Percentiles rank a stretch among this genome's conserved stretches.
These are phyloP conservation scores for Monascus purpureus DNA, from an alignment of 495 filamentous ascomycete genomes.

Conservation along the genomic window DNA sequence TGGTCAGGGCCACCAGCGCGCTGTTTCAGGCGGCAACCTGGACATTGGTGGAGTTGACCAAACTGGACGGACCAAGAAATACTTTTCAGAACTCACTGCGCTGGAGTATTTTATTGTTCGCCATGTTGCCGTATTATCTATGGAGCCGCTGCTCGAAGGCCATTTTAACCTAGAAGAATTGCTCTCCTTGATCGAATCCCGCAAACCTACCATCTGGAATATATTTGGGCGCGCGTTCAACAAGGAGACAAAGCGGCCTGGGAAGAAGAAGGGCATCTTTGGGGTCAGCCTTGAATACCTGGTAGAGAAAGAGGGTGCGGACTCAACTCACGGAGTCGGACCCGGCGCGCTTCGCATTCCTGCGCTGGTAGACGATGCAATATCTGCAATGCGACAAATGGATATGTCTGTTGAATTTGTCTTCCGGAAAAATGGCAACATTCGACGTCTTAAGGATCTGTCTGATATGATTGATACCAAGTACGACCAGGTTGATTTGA, in stretches of 20 bases:
- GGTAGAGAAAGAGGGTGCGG: conserved; percentile 84
- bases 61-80: conserved; percentile 47
- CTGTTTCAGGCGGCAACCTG: conserved; percentile 52
- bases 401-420: conserved; percentile 98
- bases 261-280: conserved; percentile 90
- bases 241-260: conserved; percentile 62
- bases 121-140: conserved; percentile 85
- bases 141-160: conserved; percentile 84
- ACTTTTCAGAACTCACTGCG: conserved; percentile 92
- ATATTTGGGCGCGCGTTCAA: conserved; percentile 92
- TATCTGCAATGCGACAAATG: conserved; percentile 93
- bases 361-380: conserved; percentile 76
- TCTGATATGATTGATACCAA: conserved; percentile 76
- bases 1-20: conserved; percentile 64
- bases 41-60: conserved; percentile 19
- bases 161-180: conserved; percentile 90
- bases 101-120: conserved; percentile 96
- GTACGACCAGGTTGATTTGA: conserved; percentile 66
- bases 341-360: conserved; percentile 81
- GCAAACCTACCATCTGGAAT: conserved; percentile 90
- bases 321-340: conserved; percentile 90
- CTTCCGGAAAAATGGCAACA: conserved; percentile 98
- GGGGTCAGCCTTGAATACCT: conserved; percentile 71
- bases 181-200: conserved; percentile 85
- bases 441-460: conserved; percentile 73